Base-by-base conservation (phyloP, 164 flowering plant genomes). In the Cinnamomum chago region DNA sequence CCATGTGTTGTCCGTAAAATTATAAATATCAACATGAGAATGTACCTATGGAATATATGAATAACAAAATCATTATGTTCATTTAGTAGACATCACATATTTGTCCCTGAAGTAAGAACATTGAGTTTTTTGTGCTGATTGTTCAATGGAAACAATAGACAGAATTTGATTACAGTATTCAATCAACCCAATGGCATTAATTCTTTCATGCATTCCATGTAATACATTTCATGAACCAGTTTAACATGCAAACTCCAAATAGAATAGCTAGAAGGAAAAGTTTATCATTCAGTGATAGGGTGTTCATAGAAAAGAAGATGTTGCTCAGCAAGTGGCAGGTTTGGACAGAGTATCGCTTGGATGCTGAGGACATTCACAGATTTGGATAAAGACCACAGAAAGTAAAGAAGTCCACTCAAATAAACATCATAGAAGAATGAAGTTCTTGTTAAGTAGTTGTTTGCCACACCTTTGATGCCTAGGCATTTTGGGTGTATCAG, bases 1-100 rank as follows among this genome's bases (percentile, higher is more conserved):
- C 99, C 99, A 95, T 35, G 86, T 85, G 77, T 95, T 90, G 35
- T 85, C 89, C 14, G 87, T 86, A 77, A 95, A 90, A 74, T 93
- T 90, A 79, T 85, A 95, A 40, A 95, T 76, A 78, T 95, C 98
- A 64, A 93, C 98, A 83, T 93, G 98, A 50, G 98, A 88, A 75
- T 95, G 98, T 74, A 95, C 99, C 99, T 93, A 65, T 5, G 69
- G 69, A 18, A 77, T 18, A 77, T 58, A 11, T 22, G 3, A 35
- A 72, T 13, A 18, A 18, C 64, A 64, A 64, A 27, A 67, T 15
- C 47, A 28, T 27, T 25, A 67, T 15, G 33, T 20, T 67, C 40
- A 17, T 25, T 18, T 28, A 25, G 28, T 67, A 28, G 47, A 28
- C 2, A 15, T 15, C 9, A 18, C 15, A 24, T 23, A 64, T 64